These are phyloP conservation scores for Pilasporangium apinafurcum DNA, from an alignment of 352 stramenopile species.

Conservation along the genomic window DNA sequence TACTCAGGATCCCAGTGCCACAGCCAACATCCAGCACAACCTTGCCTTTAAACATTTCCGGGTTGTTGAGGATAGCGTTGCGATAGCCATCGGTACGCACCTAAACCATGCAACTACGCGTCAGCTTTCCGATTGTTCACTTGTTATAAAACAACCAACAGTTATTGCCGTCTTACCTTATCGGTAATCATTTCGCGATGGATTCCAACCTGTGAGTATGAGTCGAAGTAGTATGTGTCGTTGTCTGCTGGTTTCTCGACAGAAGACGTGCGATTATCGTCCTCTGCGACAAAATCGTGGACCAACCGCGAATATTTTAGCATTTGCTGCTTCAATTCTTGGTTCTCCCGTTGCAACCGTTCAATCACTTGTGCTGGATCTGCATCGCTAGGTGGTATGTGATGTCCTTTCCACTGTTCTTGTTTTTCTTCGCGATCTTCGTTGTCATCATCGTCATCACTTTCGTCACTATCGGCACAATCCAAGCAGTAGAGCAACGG, in stretches of 20 bases:
- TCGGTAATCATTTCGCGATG: constrained; percentile 95
- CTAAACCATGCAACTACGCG: too few species aligned
- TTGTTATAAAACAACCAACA: neutral
- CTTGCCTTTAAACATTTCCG: constrained; percentile 96
- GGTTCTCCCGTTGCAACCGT: constrained; percentile 53
- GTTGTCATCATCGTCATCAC: constrained; percentile 34
- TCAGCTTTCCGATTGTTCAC: too few species aligned
- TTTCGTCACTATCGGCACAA: constrained; percentile 46
- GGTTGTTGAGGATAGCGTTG: constrained; percentile 97
- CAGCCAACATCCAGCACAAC: constrained; percentile 97
- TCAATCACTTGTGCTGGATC: constrained; percentile 20
- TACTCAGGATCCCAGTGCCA: constrained; percentile 96
- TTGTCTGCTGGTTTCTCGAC: constrained; percentile 49
- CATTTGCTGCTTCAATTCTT: constrained; percentile 69
- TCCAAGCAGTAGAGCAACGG: constrained; percentile 81
- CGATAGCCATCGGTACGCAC: constrained; percentile 96
- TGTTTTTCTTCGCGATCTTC: constrained; percentile 17
- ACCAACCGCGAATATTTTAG: constrained; percentile 68
- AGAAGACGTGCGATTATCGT: constrained; percentile 21
- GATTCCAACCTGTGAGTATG: constrained; percentile 98
- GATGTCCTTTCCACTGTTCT: neutral
- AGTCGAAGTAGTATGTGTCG: constrained; percentile 97
- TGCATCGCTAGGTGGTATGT: too few species aligned
- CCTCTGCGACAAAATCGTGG: constrained; percentile 62
- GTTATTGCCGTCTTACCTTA: constrained; percentile 3